Evolutionary conservation across 345 rosid genomes (phyloP).

Genomic region (Mallotus nudiflorus): DNA sequence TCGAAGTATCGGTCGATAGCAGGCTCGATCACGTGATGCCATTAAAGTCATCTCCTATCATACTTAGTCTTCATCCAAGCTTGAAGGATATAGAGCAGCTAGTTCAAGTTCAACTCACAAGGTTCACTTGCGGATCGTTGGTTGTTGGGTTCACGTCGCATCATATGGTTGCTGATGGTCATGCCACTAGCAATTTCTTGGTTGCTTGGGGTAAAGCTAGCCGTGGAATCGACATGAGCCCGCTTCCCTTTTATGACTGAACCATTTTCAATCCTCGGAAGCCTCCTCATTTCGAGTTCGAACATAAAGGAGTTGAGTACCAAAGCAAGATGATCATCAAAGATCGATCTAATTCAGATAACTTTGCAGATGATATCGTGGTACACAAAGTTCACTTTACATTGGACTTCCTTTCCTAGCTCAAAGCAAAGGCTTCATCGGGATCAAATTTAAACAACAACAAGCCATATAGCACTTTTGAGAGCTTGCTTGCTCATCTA

Average conservation of each 20-base stretch:
- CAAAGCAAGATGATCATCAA: constrained; percentile 13
- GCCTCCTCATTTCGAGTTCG: constrained; percentile 23
- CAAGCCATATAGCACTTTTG: constrained; percentile 27
- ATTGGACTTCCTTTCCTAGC: constrained; percentile 28
- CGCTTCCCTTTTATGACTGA: constrained; percentile 22
- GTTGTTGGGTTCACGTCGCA: constrained; percentile 36
- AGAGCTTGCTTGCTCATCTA: constrained; percentile 31
- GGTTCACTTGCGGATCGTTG: constrained; percentile 39
- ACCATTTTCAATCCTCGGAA: constrained; percentile 26
- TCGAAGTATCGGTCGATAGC: constrained; percentile 25
- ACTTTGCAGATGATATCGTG: constrained; percentile 8
- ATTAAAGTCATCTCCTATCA: constrained; percentile 24
- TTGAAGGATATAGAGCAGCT: constrained; percentile 35
- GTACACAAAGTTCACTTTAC: constrained; percentile 34
- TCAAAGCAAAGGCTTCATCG: constrained; percentile 28
- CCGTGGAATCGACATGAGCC: constrained; percentile 29
- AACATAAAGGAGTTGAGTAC: constrained; percentile 31
- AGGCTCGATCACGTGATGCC: constrained; percentile 24
- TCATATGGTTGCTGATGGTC: constrained; percentile 38
- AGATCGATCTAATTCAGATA: neutral
- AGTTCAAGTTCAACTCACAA: constrained; percentile 35
- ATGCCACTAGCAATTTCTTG: constrained; percentile 32
- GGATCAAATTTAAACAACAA: neutral
- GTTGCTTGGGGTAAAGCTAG: constrained; percentile 39
- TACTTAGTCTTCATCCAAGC: constrained; percentile 32